Percentiles rank a stretch among this genome's conserved stretches.
These are phyloP conservation scores for Atractiella rhizophila DNA, from an alignment of 768 basidiomycete genomes.

Conservation along the genomic window DNA sequence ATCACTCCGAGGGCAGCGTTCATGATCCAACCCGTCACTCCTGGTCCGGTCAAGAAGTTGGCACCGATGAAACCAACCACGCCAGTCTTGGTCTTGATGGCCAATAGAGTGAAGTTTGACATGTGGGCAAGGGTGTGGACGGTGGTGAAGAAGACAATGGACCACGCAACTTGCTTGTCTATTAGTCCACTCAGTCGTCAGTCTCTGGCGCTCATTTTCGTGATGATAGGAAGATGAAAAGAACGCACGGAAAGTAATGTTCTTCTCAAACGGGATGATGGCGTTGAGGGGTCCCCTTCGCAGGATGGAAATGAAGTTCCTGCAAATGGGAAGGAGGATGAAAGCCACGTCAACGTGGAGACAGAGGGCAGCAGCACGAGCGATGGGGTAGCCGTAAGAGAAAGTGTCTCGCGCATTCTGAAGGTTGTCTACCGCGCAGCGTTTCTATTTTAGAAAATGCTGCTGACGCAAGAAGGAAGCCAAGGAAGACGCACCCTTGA, in stretches of 20 bases:
- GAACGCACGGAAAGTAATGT: constrained; percentile 41
- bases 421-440: constrained; percentile 34
- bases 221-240: not conserved
- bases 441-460: too few relatives aligned
- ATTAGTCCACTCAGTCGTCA: not conserved
- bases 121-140: constrained; percentile 60
- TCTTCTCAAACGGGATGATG: constrained; percentile 80
- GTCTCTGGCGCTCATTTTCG: not conserved
- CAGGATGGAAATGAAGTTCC: constrained; percentile 73
- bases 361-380: constrained; percentile 65
- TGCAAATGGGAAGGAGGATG: constrained; percentile 82
- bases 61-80: constrained; percentile 44
- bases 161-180: constrained; percentile 67
- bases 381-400: constrained; percentile 53
- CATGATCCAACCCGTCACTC: constrained; percentile 19
- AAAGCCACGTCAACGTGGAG: constrained; percentile 76
- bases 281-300: constrained; percentile 62
- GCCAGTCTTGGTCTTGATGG: constrained; percentile 31
- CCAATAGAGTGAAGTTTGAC: constrained; percentile 29
- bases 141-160: constrained; percentile 47
- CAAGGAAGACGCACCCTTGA: constrained; percentile 28
- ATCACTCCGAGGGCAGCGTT: constrained; percentile 43
- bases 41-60: constrained; percentile 41
- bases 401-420: constrained; percentile 29
- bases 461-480: not conserved